A percentile compares a stretch with the other conserved stretches of the same genome.
phyloP scores from a whole-genome alignment of 73 alveolate genomes.

The Paramecium biaurelia region DNA sequence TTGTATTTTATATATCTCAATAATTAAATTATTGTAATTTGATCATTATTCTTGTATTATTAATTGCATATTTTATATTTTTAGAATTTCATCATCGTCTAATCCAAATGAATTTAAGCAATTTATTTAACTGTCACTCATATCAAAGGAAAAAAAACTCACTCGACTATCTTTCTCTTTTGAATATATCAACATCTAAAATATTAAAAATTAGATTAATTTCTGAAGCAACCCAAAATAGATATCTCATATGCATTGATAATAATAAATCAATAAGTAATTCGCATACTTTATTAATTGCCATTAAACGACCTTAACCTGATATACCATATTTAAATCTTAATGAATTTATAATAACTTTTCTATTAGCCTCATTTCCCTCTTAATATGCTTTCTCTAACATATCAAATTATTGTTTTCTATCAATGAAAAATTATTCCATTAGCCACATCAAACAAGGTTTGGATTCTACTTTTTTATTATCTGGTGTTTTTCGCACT shows the following conservation, averaged over 20 bases:
- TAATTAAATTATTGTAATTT: not conserved
- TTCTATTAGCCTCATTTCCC: not conserved
- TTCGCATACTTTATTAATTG: not conserved
- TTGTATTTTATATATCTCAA: not conserved
- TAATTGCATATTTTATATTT: not conserved
- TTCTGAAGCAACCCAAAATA: slow-evolving; percentile 54
- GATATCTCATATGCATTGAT: slow-evolving; percentile 49
- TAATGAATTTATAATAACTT: not conserved
- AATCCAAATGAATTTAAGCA: slow-evolving; percentile 47
- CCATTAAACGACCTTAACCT: slow-evolving; percentile 20
- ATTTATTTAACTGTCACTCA: slow-evolving; percentile 16
- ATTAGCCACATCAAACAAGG: not conserved
- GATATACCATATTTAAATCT: slow-evolving; percentile 50
- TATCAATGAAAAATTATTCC: not conserved
- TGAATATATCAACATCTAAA: too few species aligned
- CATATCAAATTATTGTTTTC: slow-evolving; percentile 31
- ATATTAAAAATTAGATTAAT: too few species aligned
- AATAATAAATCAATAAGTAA: not conserved
- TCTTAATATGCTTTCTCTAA: slow-evolving; percentile 5
- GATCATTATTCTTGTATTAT: not conserved
- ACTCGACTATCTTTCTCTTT: too few species aligned
- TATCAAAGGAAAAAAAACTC: slow-evolving; percentile 27
- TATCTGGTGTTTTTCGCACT: too few species aligned
- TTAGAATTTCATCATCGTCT: not conserved
- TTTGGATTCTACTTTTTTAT: not conserved